Evolutionary conservation across 2,329 filamentous ascomycete genomes (phyloP).

Genomic region (Botrytis hyacinthi): DNA sequence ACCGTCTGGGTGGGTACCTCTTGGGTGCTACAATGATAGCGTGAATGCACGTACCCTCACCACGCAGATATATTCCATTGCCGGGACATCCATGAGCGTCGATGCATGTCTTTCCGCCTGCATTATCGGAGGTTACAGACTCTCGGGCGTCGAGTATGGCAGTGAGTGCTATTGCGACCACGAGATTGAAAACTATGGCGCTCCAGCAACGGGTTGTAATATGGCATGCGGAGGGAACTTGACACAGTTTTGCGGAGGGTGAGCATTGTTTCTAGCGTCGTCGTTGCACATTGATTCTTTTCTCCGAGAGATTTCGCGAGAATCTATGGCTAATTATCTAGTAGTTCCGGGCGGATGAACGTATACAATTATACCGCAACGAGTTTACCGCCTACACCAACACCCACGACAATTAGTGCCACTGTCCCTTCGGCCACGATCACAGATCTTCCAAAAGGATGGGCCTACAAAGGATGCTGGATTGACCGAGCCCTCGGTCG

Average conservation of each 20-base stretch:
- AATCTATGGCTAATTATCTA: neutral
- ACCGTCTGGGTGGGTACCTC: conserved; percentile 26
- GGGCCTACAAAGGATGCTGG: conserved; percentile 33
- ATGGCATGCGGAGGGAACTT: conserved; percentile 34
- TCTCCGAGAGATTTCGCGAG: neutral
- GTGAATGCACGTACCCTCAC: conserved; percentile 26
- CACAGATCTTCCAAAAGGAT: conserved; percentile 28
- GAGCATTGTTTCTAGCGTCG: neutral
- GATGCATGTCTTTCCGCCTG: conserved; percentile 38
- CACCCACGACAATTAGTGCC: conserved; percentile 4
- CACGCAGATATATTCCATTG: conserved; percentile 23
- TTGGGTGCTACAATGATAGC: conserved; percentile 32
- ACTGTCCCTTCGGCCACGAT: conserved; percentile 21
- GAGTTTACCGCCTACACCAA: conserved; percentile 18
- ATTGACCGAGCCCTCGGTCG: conserved; percentile 28
- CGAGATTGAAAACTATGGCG: conserved; percentile 20
- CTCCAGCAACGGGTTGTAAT: conserved; percentile 27
- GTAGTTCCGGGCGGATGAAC: conserved; percentile 28
- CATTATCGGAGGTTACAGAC: conserved; percentile 29
- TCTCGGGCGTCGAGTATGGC: conserved; percentile 40
- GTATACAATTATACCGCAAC: conserved; percentile 27
- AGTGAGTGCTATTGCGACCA: conserved; percentile 34
- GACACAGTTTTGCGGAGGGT: conserved; percentile 38
- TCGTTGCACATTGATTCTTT: neutral
- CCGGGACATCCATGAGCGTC: conserved; percentile 27